Percentiles rank a stretch among this genome's conserved stretches.
These are phyloP conservation scores for Serendipita sp. DNA, from an alignment of 768 basidiomycete species.

Conservation along the genomic window DNA sequence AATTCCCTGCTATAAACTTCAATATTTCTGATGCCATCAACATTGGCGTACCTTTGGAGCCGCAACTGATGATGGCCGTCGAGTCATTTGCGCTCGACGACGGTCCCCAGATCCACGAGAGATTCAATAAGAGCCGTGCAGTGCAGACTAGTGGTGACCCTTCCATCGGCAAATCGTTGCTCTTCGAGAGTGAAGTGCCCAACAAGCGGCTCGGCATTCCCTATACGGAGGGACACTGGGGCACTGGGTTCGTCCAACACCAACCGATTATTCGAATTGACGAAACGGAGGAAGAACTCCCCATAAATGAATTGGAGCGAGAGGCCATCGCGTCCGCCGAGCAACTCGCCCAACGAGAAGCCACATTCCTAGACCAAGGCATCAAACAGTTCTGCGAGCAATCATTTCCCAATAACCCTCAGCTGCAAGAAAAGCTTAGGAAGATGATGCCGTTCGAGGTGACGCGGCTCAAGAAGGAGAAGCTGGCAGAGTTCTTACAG, in stretches of 20 bases:
- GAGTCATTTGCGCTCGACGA: neutral
- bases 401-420: neutral
- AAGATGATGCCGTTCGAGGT: neutral
- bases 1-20: neutral
- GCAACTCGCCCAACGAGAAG: neutral
- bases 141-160: neutral
- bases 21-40: neutral
- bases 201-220: neutral
- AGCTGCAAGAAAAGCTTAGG: neutral
- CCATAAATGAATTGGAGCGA: too few species aligned
- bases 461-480: neutral
- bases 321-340: neutral
- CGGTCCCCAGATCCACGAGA: neutral
- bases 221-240: neutral
- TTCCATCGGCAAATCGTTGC: neutral
- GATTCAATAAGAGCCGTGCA: neutral
- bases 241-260: neutral
- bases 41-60: neutral
- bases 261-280: neutral
- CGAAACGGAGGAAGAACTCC: neutral
- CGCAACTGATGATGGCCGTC: neutral
- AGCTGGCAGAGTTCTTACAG: neutral
- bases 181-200: neutral
- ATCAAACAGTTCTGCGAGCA: neutral
- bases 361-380: neutral